Percentiles rank a stretch among this genome's conserved stretches.
Evolutionary conservation across 306 rosid species (phyloP).

Genomic region (Glycyrrhiza uralensis): DNA sequence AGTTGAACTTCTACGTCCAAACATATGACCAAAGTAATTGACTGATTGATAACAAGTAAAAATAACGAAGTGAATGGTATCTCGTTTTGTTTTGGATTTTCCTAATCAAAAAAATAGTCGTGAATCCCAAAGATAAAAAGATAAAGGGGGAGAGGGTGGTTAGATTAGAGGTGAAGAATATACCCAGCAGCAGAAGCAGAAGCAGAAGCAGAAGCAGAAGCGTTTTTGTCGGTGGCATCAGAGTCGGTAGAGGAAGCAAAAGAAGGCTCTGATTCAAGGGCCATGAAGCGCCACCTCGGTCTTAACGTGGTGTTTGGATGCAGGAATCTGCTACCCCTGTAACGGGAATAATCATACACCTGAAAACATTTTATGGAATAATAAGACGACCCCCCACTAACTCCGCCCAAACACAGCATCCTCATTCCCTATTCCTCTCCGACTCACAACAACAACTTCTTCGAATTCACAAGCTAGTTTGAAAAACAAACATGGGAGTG

Average conservation of each 20-base stretch:
- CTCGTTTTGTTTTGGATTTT: too few relatives aligned
- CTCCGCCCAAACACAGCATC: slow-evolving; percentile 50
- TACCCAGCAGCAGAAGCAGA: slow-evolving; percentile 65
- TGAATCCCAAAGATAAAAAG: background rate
- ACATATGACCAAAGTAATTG: too few relatives aligned
- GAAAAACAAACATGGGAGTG: background rate
- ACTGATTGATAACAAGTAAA: too few relatives aligned
- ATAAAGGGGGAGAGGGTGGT: too few relatives aligned
- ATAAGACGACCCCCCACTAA: slow-evolving; percentile 37
- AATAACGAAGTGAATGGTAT: too few relatives aligned
- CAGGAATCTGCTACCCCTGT: slow-evolving; percentile 23
- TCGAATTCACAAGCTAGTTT: background rate
- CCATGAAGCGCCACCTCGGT: slow-evolving; percentile 47
- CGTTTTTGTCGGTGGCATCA: slow-evolving; percentile 52
- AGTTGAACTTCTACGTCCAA: too few relatives aligned
- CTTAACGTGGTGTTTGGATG: slow-evolving; percentile 9
- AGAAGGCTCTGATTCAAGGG: slow-evolving; percentile 56
- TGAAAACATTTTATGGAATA: slow-evolving; percentile 26
- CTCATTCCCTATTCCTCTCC: background rate
- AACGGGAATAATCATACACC: slow-evolving; percentile 15
- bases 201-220: too few relatives aligned
- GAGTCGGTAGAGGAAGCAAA: slow-evolving; percentile 61
- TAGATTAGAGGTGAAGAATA: too few relatives aligned
- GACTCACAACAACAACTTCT: slow-evolving; percentile 19
- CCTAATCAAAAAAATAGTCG: too few relatives aligned